A percentile compares a stretch with the other conserved stretches of the same genome.
Evolutionary conservation across 805 yeast species (phyloP).

Genomic region (Candida maris): DNA sequence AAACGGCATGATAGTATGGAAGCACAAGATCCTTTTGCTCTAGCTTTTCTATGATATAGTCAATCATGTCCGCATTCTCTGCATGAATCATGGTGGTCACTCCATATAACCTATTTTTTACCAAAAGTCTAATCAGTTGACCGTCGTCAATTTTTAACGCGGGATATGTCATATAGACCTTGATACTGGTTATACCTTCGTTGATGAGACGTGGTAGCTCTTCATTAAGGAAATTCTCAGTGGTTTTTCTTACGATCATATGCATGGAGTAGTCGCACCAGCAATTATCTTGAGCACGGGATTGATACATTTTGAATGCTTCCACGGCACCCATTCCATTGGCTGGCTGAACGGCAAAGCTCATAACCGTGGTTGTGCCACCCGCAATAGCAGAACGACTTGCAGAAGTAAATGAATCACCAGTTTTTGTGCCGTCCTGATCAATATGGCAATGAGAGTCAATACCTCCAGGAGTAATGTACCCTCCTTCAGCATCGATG

Average conservation of each 20-base stretch:
- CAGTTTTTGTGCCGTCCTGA: constrained; percentile 39
- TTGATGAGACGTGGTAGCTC: constrained; percentile 34
- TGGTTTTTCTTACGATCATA: constrained; percentile 34
- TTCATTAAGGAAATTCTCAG: constrained; percentile 12
- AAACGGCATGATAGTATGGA: constrained; percentile 43
- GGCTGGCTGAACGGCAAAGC: constrained; percentile 43
- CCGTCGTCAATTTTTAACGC: constrained; percentile 38
- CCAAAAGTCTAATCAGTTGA: constrained; percentile 37
- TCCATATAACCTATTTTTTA: constrained; percentile 37
- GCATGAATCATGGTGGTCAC: constrained; percentile 51
- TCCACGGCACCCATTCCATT: constrained; percentile 22
- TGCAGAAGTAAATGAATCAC: constrained; percentile 43
- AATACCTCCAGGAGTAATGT: constrained; percentile 49
- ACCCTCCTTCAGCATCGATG: constrained; percentile 44
- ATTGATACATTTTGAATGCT: constrained; percentile 19
- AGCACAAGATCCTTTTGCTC: constrained; percentile 35
- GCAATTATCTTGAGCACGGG: constrained; percentile 31
- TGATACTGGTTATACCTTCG: constrained; percentile 38
- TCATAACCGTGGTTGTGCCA: constrained; percentile 46
- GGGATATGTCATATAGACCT: constrained; percentile 45
- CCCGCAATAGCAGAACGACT: constrained; percentile 46
- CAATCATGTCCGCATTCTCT: constrained; percentile 46
- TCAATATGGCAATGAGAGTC: constrained; percentile 48
- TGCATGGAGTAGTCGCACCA: constrained; percentile 50
- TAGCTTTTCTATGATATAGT: constrained; percentile 30